Base-by-base conservation (phyloP, 768 basidiomycete genomes). In the Leucogyrophana mollusca region DNA sequence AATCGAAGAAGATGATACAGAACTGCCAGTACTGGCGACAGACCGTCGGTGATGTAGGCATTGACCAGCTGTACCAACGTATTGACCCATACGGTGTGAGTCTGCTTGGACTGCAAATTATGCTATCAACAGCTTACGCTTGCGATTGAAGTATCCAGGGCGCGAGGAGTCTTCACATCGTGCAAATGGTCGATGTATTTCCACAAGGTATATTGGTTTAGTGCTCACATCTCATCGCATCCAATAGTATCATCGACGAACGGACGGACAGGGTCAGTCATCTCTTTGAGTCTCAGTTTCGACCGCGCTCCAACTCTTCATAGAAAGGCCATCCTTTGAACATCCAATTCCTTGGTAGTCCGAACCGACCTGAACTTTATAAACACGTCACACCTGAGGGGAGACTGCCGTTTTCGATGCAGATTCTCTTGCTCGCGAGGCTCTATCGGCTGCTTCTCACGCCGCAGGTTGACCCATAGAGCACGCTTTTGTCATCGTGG, bases 151-250 rank as follows among this genome's bases (percentile, higher is more conserved):
- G 87, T 90, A 82, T 55, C 84, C 84, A 1, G 83, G 80, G 52
- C 79, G 87, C 35, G 73, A 79, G 42, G 73, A 76, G 79, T 89
- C 6, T 87, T 87, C 52, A 78, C 84, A 42, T 81, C 77, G 51
- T n/a, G n/a, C n/a, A n/a, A n/a, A n/a, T 90, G 87, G 87, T 85
- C 85, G 3, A 77, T 88, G 71, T 87, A 78, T 53, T 88, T 85
- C 55, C 87, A 90, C 62, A 88, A 87, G 70, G 85, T 79, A 41
- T 23, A 74, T 49, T 20, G 18, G 7, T 38, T 40, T 6, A 9
- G 6, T 45, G 9, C 21, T 16, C 32, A 9, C 49, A 17, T 3
- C 34, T 38, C 38, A 27, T 22, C 18, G 16, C 14, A 44, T 39
- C 16, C 46, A 3, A 37, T n/a, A 44, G 27, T 43, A 4, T 3